Conservation (phyloP, 257 asterid species). For the Knoxia roxburghii region DNA sequence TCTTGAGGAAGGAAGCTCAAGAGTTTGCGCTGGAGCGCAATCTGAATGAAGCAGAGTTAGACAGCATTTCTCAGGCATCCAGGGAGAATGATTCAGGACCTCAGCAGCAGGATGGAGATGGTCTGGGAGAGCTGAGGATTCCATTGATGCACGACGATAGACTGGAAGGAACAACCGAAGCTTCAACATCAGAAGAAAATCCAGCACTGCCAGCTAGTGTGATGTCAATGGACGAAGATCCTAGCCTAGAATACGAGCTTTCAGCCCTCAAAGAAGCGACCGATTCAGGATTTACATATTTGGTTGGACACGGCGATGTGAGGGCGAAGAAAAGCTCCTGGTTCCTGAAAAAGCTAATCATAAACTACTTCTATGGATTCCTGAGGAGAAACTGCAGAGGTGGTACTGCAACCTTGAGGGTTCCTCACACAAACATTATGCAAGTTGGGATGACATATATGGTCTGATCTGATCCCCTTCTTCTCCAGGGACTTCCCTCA, state of each 20-base stretch:
- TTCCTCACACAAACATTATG: constrained; percentile 76
- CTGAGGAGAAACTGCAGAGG: constrained; percentile 91
- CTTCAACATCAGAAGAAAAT: constrained; percentile 18
- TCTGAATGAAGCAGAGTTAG: constrained; percentile 30
- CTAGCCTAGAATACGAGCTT: constrained; percentile 80
- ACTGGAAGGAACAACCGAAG: constrained; percentile 20
- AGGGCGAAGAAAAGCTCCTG: constrained; percentile 74
- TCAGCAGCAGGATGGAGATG: constrained; percentile 35
- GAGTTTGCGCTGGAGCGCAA: constrained; percentile 58
- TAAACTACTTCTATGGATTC: constrained; percentile 81
- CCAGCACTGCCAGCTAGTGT: constrained; percentile 45
- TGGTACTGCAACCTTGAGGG: constrained; percentile 85
- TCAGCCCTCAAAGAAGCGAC: constrained; percentile 69
- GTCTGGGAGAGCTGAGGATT: constrained; percentile 33
- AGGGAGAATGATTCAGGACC: constrained; percentile 34
- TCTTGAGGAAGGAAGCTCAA: constrained; percentile 69
- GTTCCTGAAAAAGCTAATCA: constrained; percentile 70
- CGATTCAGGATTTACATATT: constrained; percentile 73
- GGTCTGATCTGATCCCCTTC: constrained; percentile 47
- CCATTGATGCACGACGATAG: constrained; percentile 54
- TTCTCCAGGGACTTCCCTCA: not conserved
- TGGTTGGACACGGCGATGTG: constrained; percentile 86
- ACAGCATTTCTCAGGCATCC: constrained; percentile 37
- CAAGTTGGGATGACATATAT: constrained; percentile 81
- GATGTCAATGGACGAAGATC: constrained; percentile 60